phyloP scores from a whole-genome alignment of 1,284 basidiomycete genomes.

The Malassezia slooffiae region DNA sequence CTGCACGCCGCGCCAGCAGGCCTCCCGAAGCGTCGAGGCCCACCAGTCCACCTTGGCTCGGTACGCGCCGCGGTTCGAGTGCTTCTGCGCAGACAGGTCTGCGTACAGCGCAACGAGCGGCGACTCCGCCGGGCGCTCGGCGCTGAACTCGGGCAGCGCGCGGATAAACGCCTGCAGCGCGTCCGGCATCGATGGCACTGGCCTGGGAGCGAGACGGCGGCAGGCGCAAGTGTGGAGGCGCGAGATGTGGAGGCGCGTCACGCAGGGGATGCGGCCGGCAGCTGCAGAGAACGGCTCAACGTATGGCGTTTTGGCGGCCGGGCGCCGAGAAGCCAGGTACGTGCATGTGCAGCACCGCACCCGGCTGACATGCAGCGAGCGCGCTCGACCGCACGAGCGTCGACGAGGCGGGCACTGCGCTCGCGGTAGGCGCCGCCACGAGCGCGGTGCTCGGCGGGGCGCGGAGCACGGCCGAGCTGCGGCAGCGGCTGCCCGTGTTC shows the following conservation, averaged over 20 bases:
- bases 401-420: slow-evolving; percentile 56
- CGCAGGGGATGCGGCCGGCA: neutral
- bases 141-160: slow-evolving; percentile 15
- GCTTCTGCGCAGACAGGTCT: slow-evolving; percentile 69
- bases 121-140: slow-evolving; percentile 15
- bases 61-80: slow-evolving; percentile 72
- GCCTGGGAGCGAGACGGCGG: no score
- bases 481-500: slow-evolving; percentile 72
- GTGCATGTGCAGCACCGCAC: slow-evolving; percentile 49
- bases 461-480: slow-evolving; percentile 60
- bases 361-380: slow-evolving; percentile 50
- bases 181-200: slow-evolving; percentile 1
- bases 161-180: slow-evolving; percentile 16
- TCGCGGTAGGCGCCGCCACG: slow-evolving; percentile 7
- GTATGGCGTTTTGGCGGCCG: slow-evolving; percentile 40
- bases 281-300: no score
- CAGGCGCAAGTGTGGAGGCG: slow-evolving; percentile 7
- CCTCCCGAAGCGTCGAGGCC: slow-evolving; percentile 58
- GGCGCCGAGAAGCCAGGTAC: slow-evolving; percentile 28
- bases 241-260: neutral
- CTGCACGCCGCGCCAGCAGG: slow-evolving; percentile 49
- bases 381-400: slow-evolving; percentile 63
- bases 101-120: slow-evolving; percentile 70
- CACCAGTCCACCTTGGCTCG: slow-evolving; percentile 76
- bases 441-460: neutral